Conservation (phyloP, 2,329 filamentous ascomycete species). For the Trichophyton benhamiae region DNA sequence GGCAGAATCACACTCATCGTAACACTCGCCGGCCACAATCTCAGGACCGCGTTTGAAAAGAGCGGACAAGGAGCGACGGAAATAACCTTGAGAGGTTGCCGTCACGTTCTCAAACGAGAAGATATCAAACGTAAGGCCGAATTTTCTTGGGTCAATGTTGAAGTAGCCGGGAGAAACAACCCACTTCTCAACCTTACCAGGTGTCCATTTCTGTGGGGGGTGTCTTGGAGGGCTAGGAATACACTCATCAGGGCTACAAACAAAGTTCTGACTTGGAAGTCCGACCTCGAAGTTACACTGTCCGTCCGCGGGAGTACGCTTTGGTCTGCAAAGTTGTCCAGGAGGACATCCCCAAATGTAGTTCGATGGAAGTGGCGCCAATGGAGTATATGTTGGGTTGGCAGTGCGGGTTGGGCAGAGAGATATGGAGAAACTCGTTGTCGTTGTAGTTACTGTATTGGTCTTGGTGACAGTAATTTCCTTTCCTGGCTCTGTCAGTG, state of each 20-base stretch:
- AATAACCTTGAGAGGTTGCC: constrained; percentile 19
- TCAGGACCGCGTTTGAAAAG: constrained; percentile 25
- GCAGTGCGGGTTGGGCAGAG: constrained; percentile 21
- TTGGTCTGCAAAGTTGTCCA: constrained; percentile 31
- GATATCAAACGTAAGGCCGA: constrained; percentile 52
- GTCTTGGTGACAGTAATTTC: constrained; percentile 10
- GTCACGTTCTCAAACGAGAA: constrained; percentile 35
- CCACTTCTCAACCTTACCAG: constrained; percentile 32
- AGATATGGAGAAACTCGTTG: constrained; percentile 12
- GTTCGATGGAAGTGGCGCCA: constrained; percentile 18
- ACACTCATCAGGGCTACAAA: constrained; percentile 32
- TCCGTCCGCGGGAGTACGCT: constrained; percentile 18
- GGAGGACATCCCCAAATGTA: constrained; percentile 32
- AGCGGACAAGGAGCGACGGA: constrained; percentile 18
- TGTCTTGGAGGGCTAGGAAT: constrained; percentile 22
- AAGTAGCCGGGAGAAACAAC: constrained; percentile 48
- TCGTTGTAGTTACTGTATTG: constrained; percentile 8
- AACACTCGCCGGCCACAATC: constrained; percentile 41
- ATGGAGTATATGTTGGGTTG: constrained; percentile 23
- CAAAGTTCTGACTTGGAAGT: constrained; percentile 28
- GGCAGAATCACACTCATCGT: constrained; percentile 39
- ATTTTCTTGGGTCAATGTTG: constrained; percentile 50
- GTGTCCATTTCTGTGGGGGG: constrained; percentile 20
- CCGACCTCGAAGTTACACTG: constrained; percentile 32
- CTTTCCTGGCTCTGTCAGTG: constrained; percentile 5